Evolutionary conservation across 164 flowering plant genomes (phyloP).

Genomic region (Vitis cinerea): DNA sequence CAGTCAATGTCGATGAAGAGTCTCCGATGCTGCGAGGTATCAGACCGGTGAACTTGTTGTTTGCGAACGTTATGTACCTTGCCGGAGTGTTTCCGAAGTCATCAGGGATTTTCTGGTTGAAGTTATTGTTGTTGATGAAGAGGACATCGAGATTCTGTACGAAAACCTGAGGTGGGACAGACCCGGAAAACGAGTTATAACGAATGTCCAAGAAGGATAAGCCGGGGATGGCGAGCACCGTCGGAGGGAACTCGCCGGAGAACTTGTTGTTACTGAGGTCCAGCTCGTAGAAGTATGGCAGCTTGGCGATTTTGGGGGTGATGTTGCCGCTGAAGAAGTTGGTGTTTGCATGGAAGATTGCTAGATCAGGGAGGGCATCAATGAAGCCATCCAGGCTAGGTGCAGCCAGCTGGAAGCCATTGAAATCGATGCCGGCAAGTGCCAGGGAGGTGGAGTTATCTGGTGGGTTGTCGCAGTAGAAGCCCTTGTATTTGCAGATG

Average conservation of each 20-base stretch:
- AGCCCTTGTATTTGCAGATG: conserved; percentile 60
- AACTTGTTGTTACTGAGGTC: conserved; percentile 38
- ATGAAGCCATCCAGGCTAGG: conserved; percentile 31
- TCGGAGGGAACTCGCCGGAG: conserved; percentile 23
- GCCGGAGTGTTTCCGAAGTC: conserved; percentile 21
- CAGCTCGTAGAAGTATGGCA: conserved; percentile 30
- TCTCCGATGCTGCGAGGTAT: conserved; percentile 34
- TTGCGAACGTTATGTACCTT: conserved; percentile 28
- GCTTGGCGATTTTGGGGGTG: conserved; percentile 15
- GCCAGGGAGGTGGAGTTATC: conserved; percentile 28
- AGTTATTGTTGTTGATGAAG: conserved; percentile 43
- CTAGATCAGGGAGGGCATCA: conserved; percentile 29
- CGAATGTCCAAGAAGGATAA: conserved; percentile 34
- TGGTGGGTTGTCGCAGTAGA: conserved; percentile 51
- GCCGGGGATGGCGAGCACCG: conserved; percentile 3
- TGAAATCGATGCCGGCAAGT: conserved; percentile 34
- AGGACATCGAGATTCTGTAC: conserved; percentile 17
- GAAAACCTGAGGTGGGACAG: conserved; percentile 30
- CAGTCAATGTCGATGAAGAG: conserved; percentile 14
- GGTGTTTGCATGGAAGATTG: conserved; percentile 41
- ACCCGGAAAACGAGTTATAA: conserved; percentile 28
- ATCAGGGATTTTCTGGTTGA: conserved; percentile 23
- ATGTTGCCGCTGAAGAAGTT: conserved; percentile 34
- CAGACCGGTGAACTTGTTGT: conserved; percentile 44
- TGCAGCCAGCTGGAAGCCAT: conserved; percentile 29